Base-by-base conservation (phyloP, 331 rosid genomes). In the Telfairia occidentalis region DNA sequence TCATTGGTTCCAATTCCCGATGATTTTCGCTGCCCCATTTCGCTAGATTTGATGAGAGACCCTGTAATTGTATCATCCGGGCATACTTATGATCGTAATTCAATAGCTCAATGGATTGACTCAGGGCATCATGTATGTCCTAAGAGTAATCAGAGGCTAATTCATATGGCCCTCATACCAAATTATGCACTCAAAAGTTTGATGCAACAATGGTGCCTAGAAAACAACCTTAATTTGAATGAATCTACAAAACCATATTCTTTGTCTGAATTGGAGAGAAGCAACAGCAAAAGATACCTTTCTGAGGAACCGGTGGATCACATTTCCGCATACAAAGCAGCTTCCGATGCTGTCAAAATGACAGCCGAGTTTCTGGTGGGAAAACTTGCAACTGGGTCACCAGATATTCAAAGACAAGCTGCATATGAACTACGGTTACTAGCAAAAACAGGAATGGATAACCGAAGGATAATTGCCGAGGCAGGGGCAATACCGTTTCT, bases 341-440 rank as follows among this genome's bases (percentile, higher is more conserved):
- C 89, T 45, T 38, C 73, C 19, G 92, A 91, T 78, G 92, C 97
- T 55, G 90, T 88, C 38, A 93, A 89, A 87, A 89, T 93, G 91
- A 91, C 96, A 52, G 92, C 97, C 23, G 96, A 91, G n/a, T 94
- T 94, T 82, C 87, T 94, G 0, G 98, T 94, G 26, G 98, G 98
- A 58, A 94, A 94, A 82, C 79, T 94, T 19, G 98, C 98, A 73
- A 94, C 97, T 0, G 98, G 98, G 10, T 94, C 97, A 0, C 85
- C 84, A 3, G 92, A 88, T 45, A 88, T 86, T 37, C 98, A 94
- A 74, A 81, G 92, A 49, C 97, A 91, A 74, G 97, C 98, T 0
- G 98, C 98, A 0, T 94, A 91, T 43, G 97, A 94, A 57, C 94
- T 94, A 24, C 83, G 96, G 29, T 71, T 94, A 29, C 96, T 94